Base-by-base conservation (phyloP, 1,284 basidiomycete genomes). In the Golubevia sp. region DNA sequence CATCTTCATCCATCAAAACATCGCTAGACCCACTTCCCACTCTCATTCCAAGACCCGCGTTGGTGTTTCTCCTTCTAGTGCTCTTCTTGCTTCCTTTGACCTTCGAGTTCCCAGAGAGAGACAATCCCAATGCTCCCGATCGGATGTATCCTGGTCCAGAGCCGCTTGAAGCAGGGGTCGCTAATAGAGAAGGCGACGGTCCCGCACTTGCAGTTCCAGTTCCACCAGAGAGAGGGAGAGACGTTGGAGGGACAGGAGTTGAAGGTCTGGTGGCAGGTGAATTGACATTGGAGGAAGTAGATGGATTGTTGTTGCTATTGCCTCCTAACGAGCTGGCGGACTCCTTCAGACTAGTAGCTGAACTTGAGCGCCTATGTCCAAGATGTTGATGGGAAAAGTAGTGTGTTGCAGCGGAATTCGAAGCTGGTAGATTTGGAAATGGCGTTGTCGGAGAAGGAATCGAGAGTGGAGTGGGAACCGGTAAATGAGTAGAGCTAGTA, bases 71-170 rank as follows among this genome's bases (percentile, higher is more conserved):
- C 6, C 20, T n/a, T 6, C 25, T 55, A 5, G 26, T 38, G 20
- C n/a, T 21, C 20, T n/a, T 20, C n/a, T 6, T 38, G 7, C 7
- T n/a, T 8, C 18, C 52, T 54, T 24, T 8, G 11, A 52, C 34
- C 21, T 38, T 49, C 34, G 48, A 49, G 44, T 52, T 57, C 2
- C 60, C 34, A 11, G 55, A 38, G 11, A 74, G 63, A 13, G 54
- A 58, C 48, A 74, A 51, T 0, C 72, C 72, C 44, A 74, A 38
- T 15, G 72, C 72, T 3, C 69, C 72, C 24, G 65, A 67, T 15
- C 72, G 67, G 30, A 34, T 34, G 60, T 74, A 74, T 0, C 72
- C 72, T 0, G 72, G 72, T 0, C 72, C 72, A 5, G 64, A 67
- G 1, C 72, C 72, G 3, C 21, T 25, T 23, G 38, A 53, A 51